phyloP scores from a whole-genome alignment of 306 rosid species.

The Spatholobus suberectus region DNA sequence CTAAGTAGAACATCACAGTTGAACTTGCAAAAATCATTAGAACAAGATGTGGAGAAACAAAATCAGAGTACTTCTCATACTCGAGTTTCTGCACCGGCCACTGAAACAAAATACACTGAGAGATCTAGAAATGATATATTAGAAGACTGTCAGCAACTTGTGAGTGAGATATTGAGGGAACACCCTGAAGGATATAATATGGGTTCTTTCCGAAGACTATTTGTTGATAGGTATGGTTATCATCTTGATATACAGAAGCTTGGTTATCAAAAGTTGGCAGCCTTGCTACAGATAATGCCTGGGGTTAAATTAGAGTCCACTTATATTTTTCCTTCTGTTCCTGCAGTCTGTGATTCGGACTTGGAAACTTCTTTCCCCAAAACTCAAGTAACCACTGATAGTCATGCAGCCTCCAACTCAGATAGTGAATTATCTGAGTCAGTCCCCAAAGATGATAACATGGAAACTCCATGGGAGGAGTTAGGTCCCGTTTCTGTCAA shows the following conservation, averaged over 20 bases:
- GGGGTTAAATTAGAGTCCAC: conserved; percentile 62
- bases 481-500: conserved; percentile 63
- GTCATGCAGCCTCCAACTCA: conserved; percentile 36
- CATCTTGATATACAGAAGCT: conserved; percentile 63
- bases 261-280: conserved; percentile 66
- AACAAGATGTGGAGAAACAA: conserved; percentile 50
- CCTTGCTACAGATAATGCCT: conserved; percentile 65
- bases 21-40: conserved; percentile 41
- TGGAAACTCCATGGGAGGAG: conserved; percentile 70
- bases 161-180: conserved; percentile 57
- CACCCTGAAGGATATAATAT: conserved; percentile 66
- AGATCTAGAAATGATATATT: conserved; percentile 59
- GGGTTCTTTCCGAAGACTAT: conserved; percentile 51
- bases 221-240: conserved; percentile 63
- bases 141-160: conserved; percentile 70
- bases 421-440: conserved; percentile 55
- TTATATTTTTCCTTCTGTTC: conserved; percentile 49
- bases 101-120: conserved; percentile 36
- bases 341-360: conserved; percentile 38
- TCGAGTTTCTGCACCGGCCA: conserved; percentile 45
- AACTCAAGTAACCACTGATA: conserved; percentile 38
- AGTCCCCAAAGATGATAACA: conserved; percentile 44
- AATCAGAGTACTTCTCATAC: conserved; percentile 48
- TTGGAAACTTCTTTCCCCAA: conserved; percentile 41
- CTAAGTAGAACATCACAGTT: conserved; percentile 23